Conservation (phyloP, 2,329 filamentous ascomycete species). For the Dryadomyces quercus-mongolicae region DNA sequence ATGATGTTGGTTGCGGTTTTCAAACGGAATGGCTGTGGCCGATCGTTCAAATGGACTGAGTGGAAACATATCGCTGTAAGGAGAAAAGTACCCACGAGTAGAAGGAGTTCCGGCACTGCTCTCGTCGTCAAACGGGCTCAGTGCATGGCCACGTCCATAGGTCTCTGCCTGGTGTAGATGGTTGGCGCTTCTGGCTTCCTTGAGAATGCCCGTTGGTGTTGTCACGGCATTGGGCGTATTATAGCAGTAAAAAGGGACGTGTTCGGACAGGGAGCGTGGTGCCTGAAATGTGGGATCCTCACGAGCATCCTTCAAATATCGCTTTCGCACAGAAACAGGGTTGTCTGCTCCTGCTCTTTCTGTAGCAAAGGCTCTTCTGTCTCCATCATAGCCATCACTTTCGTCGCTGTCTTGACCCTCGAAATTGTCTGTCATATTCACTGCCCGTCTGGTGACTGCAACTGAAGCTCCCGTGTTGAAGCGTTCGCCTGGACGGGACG, state of each 20-base stretch:
- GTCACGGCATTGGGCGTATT: background rate
- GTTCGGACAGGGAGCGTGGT: background rate
- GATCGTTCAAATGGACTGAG: constrained; percentile 1
- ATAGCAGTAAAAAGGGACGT: background rate
- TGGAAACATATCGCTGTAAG: background rate
- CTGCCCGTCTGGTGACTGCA: background rate
- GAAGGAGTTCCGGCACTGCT: too few relatives aligned
- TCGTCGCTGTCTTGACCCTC: background rate
- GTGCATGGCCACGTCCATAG: background rate
- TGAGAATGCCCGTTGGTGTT: background rate
- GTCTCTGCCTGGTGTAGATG: background rate
- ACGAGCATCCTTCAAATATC: background rate
- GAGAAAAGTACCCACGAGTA: too few relatives aligned
- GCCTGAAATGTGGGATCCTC: too few relatives aligned
- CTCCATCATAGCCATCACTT: background rate
- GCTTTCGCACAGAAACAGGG: background rate
- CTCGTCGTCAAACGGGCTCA: background rate
- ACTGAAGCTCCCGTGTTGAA: constrained; percentile 1
- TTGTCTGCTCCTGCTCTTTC: background rate
- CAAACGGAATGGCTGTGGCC: constrained; percentile 4
- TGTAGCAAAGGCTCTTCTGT: background rate
- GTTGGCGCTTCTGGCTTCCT: background rate
- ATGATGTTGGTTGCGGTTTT: background rate
- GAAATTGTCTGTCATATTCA: constrained; percentile 8
- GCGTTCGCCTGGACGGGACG: constrained; percentile 1